Evolutionary conservation across 768 basidiomycete genomes (phyloP), one percentile per base, ranked within the genome.

Genomic region (Lactarius hatsudake): DNA sequence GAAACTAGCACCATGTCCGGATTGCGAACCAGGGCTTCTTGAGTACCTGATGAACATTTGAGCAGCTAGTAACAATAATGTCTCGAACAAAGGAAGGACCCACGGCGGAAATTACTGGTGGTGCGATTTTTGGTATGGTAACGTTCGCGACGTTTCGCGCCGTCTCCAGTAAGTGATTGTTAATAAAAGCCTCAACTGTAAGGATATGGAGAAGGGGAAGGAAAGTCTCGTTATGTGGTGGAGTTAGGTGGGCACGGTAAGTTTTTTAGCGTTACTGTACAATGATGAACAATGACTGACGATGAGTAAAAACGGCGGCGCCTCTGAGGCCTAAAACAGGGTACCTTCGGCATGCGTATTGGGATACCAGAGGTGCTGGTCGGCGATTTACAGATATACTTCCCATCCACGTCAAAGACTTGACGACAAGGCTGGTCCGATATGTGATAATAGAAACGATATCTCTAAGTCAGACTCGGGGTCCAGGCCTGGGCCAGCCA

Each of bases 41-140:
- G 58, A 7, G 36, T 12, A 32, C n/a, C 18, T 30, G 38, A 43
- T 26, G 15, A 45, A 55, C 57, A 6, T 60, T 23, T 36, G 51
- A 28, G 30, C 30, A 53, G 9, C 17, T 26, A 45, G n/a, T 43
- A 30, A n/a, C 7, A 3, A 40, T 5, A 62, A 10, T 3, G 15
- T 42, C 42, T 26, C n/a, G 51, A 8, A 43, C 15, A 17, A 59
- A 36, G 32, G n/a, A 53, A 28, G 23, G 61, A 55, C 23, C 3
- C 23, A 43, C 13, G 26, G 32, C 59, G 59, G 59, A 65, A 13
- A 65, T 65, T 59, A 61, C 54, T 36, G 10, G 28, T 38, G 23
- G 13, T 34, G 26, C 23, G 48, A 61, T 34, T 51, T 17, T 53
- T 0, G 1, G 53, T n/a, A 54, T 20, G 36, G n/a, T 23, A 54